A percentile compares a stretch with the other conserved stretches of the same genome.
These are phyloP conservation scores for Medicago ruthenica DNA, from an alignment of 306 rosid genomes.

Conservation along the genomic window DNA sequence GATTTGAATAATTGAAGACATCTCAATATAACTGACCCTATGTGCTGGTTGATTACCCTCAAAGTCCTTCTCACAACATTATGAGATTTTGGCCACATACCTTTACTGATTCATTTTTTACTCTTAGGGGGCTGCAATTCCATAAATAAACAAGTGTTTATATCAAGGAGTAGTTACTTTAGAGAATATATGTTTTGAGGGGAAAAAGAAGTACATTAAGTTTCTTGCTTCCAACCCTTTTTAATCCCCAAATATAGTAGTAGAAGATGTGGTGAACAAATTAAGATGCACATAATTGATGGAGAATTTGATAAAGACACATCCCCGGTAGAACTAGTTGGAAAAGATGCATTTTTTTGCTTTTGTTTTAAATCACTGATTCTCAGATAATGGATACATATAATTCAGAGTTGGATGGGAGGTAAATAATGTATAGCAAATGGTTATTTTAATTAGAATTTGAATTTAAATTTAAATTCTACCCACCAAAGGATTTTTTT, in stretches of 20 bases:
- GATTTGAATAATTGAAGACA: conserved; percentile 36
- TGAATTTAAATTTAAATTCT: too few species aligned
- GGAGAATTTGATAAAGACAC: not conserved
- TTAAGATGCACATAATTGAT: conserved; percentile 6
- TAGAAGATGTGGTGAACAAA: not conserved
- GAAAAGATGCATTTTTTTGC: not conserved
- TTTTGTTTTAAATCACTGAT: too few species aligned
- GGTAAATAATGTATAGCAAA: too few species aligned
- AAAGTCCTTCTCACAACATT: conserved; percentile 17
- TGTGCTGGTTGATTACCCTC: conserved; percentile 37
- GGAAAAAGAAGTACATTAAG: not conserved
- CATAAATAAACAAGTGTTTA: not conserved
- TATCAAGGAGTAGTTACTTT: not conserved
- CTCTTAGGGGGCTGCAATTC: not conserved
- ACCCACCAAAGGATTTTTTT: too few species aligned
- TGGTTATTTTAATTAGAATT: too few species aligned
- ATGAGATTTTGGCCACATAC: not conserved
- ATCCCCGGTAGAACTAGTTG: not conserved
- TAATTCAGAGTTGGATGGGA: too few species aligned
- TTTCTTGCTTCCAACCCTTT: not conserved
- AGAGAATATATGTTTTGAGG: not conserved
- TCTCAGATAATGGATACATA: too few species aligned
- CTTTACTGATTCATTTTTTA: not conserved
- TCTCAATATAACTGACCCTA: conserved; percentile 41
- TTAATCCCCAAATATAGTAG: not conserved